phyloP scores from a whole-genome alignment of 2,329 filamentous ascomycete species.

The Colletotrichum tropicale region DNA sequence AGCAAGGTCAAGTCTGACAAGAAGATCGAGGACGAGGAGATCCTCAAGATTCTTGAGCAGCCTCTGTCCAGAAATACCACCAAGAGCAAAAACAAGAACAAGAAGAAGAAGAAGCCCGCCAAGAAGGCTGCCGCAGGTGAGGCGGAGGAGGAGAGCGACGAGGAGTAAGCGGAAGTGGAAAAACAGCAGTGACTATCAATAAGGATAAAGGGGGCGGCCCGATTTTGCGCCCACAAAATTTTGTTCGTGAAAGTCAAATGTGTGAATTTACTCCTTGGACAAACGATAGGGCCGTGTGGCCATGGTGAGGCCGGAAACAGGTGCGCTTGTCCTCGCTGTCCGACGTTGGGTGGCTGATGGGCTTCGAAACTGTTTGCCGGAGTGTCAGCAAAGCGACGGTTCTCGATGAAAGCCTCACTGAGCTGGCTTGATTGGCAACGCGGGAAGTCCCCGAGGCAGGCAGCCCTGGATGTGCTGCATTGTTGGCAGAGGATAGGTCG shows the following conservation, averaged over 20 bases:
- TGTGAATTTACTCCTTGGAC: conserved; percentile 11
- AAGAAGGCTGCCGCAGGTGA: conserved; percentile 46
- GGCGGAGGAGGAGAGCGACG: conserved; percentile 36
- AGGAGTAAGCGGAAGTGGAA: conserved; percentile 30
- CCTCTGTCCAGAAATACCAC: conserved; percentile 86
- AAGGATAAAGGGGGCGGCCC: conserved; percentile 8
- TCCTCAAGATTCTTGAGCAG: conserved; percentile 92
- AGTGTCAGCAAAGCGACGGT: neutral
- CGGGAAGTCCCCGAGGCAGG: neutral
- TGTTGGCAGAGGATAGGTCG: neutral
- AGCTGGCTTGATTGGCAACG: neutral
- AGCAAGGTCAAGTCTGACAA: conserved; percentile 91
- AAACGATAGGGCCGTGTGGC: conserved; percentile 2
- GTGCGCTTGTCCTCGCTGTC: conserved; percentile 27
- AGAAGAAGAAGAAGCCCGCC: conserved; percentile 71
- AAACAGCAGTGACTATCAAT: conserved; percentile 13
- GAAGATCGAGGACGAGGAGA: conserved; percentile 96
- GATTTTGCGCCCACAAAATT: conserved; percentile 12
- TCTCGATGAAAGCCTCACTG: neutral
- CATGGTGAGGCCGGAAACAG: conserved; percentile 13
- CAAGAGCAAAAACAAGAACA: conserved; percentile 86
- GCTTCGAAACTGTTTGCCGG: neutral
- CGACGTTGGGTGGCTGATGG: conserved; percentile 14
- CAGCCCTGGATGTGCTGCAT: neutral
- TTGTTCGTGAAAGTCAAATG: conserved; percentile 17